Conservation (phyloP, 371 early-diverging fungal genomes). For the Synchytrium microbalum region DNA sequence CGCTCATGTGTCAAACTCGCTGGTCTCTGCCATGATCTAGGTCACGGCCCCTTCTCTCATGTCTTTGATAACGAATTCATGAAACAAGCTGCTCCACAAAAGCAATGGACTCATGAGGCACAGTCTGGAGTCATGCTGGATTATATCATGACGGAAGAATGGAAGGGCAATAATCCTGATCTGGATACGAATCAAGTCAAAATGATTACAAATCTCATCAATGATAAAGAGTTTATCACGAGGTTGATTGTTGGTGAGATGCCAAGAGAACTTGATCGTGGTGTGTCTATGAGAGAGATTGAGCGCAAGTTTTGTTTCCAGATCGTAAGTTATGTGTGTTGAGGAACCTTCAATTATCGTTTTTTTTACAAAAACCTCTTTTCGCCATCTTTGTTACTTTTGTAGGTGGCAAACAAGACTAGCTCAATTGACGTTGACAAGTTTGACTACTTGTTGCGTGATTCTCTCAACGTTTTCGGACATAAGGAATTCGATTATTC, state of each 20-base stretch:
- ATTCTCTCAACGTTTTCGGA: conserved; percentile 79
- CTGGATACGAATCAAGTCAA: conserved; percentile 17
- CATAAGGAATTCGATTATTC: conserved; percentile 71
- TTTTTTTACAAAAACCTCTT: neutral
- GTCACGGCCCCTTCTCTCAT: conserved; percentile 94
- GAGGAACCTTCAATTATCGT: neutral
- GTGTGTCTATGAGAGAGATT: conserved; percentile 28
- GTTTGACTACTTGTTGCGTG: conserved; percentile 91
- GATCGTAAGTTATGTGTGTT: conserved; percentile 43
- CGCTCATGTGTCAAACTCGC: conserved; percentile 81
- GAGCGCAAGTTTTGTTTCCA: conserved; percentile 72
- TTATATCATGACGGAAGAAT: conserved; percentile 71
- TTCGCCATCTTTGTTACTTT: no score
- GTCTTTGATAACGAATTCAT: conserved; percentile 87
- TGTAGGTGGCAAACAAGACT: conserved; percentile 74
- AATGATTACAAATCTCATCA: conserved; percentile 80
- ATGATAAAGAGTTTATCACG: conserved; percentile 71
- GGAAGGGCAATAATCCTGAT: conserved; percentile 48
- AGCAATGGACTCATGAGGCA: conserved; percentile 81
- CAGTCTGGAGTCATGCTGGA: conserved; percentile 86
- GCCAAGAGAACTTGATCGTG: conserved; percentile 9
- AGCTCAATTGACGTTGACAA: conserved; percentile 95
- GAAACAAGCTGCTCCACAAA: conserved; percentile 56
- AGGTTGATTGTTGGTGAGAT: conserved; percentile 72
- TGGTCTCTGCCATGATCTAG: conserved; percentile 91